Evolutionary conservation across 169 alveolate genomes (phyloP).

Genomic region (Plasmodium ovale): DNA sequence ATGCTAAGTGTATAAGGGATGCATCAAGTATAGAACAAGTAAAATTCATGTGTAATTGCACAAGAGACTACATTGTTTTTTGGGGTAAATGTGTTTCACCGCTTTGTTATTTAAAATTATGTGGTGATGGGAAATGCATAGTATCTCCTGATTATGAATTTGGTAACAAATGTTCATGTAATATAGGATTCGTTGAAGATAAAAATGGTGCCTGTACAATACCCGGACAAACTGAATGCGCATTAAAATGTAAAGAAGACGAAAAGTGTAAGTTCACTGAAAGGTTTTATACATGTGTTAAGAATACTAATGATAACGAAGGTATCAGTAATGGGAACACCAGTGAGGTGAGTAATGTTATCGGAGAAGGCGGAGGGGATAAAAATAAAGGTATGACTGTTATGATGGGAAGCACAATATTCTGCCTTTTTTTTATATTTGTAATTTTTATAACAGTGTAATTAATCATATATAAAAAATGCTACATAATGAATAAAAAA

Average conservation of each 20-base stretch:
- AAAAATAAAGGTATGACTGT: too few species aligned
- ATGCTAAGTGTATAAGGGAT: background rate
- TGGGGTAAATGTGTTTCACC: background rate
- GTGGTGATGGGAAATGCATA: slow-evolving; percentile 42
- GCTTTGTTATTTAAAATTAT: background rate
- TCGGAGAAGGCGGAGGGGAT: too few species aligned
- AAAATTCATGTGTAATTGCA: background rate
- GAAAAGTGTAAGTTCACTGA: background rate
- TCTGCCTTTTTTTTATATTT: slow-evolving; percentile 8
- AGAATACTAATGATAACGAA: background rate
- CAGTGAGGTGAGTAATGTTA: background rate
- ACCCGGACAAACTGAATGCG: slow-evolving; percentile 27
- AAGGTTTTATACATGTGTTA: slow-evolving; percentile 8
- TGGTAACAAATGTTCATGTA: slow-evolving; percentile 3
- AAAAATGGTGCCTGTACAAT: slow-evolving; percentile 9
- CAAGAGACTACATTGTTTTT: background rate
- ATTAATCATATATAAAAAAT: too few species aligned
- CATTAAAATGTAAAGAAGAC: slow-evolving; percentile 19
- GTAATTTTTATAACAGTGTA: too few species aligned
- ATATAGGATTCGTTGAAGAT: slow-evolving; percentile 17
- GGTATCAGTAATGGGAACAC: background rate
- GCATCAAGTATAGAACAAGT: background rate
- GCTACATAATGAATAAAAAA: too few species aligned
- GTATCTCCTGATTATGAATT: background rate
- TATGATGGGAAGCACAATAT: slow-evolving; percentile 3